Base-by-base conservation (phyloP, 2,329 filamentous ascomycete genomes). In the Sarocladiaceae sp. region DNA sequence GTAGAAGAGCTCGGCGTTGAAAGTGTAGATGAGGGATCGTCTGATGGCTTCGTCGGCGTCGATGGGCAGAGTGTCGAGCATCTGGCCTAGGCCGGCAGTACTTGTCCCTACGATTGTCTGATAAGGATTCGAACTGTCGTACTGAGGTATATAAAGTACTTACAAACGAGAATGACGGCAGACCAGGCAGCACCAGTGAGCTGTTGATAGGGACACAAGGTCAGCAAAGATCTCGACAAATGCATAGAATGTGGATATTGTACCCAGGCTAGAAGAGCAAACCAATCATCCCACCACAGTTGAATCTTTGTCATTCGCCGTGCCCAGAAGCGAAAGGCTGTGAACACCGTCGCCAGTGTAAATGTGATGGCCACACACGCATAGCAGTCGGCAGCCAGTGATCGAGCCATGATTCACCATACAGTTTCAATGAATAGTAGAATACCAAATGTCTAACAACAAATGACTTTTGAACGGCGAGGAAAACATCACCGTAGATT, bases 1-100 rank as follows among this genome's bases (percentile, higher is more conserved):
- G 42, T 67, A 66, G 15, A 63, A 36, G 0, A 66, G 17, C 35
- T 66, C 64, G 18, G 53, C 56, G 15, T 36, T 36, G 33, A 36
- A 36, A 62, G 20, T 26, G 17, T 28, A 28, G 2, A 23, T 31
- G n/a, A 28, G 29, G 15, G 36, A 31, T 26, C 33, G 23, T 25
- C 33, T n/a, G 26, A 35, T 40, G 7, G 35, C 25, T 20, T 52
- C 33, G 26, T 23, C 39, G 11, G 39, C n/a, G 39, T 13, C 15
- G 20, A 44, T 44, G 8, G 7, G 13, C 6, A 44, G 39, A 23
- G 39, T 44, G 18, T 23, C 39, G 39, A 44, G 20, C 39, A 20
- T 26, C 17, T 44, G 39, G 6, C 39, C 39, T 20, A 44, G 39
- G 11, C 39, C 39, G 18, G n/a, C 39, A 44, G 23, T 44, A n/a